A percentile compares a stretch with the other conserved stretches of the same genome.
Evolutionary conservation across 345 rosid species (phyloP).

Genomic region (Hibiscus mutabilis): DNA sequence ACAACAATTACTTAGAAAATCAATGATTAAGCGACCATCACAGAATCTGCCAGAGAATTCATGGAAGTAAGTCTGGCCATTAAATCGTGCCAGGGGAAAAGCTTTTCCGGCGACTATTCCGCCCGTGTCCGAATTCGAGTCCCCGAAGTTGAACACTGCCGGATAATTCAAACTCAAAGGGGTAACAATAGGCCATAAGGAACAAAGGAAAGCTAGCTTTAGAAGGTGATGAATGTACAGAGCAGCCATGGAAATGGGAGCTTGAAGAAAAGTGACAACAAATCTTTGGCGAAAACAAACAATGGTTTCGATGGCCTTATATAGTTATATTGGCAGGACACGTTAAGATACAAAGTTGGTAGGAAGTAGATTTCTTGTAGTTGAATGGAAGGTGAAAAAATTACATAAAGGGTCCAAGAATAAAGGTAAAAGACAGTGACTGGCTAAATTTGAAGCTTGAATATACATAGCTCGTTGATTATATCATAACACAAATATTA

Average conservation of each 20-base stretch:
- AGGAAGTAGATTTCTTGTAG: conserved; percentile 6
- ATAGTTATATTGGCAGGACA: conserved; percentile 13
- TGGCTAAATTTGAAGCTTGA: too few species aligned
- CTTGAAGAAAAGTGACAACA: neutral
- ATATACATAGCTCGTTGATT: too few species aligned
- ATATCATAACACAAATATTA: too few species aligned
- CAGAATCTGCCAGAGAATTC: conserved; percentile 34
- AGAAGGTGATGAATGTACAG: neutral
- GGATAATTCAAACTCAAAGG: conserved; percentile 27
- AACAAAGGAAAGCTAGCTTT: neutral
- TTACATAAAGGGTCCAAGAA: neutral
- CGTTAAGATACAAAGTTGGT: conserved; percentile 7
- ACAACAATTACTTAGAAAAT: conserved; percentile 28
- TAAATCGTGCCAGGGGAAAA: conserved; percentile 25
- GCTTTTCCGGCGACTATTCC: conserved; percentile 35
- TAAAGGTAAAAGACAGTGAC: too few species aligned
- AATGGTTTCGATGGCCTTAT: neutral
- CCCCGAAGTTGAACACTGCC: conserved; percentile 42
- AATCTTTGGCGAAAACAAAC: neutral
- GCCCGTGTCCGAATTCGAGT: conserved; percentile 47
- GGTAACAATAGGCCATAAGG: conserved; percentile 9
- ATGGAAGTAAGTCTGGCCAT: conserved; percentile 30
- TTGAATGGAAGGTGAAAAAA: neutral
- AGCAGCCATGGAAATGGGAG: conserved; percentile 15
- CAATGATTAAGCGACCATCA: conserved; percentile 39